phyloP scores from a whole-genome alignment of 352 stramenopile species.

The Phytophthora fragariae region DNA sequence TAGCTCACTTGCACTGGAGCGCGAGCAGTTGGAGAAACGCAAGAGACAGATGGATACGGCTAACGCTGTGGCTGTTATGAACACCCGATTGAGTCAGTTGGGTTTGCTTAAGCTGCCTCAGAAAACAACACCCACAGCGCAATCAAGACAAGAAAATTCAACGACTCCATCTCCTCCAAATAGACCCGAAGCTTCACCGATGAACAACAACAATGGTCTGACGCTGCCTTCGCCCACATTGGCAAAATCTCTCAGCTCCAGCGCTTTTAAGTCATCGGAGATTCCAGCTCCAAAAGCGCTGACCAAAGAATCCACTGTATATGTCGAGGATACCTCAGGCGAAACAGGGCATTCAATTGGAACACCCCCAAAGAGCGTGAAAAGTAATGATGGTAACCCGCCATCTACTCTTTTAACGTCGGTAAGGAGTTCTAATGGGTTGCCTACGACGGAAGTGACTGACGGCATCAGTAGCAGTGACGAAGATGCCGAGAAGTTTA shows the following conservation, averaged over 20 bases:
- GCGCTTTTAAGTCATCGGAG: not conserved
- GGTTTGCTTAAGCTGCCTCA: slow-evolving; percentile 47
- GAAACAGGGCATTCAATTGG: not conserved
- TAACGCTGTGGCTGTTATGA: slow-evolving; percentile 82
- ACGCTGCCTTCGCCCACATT: not conserved
- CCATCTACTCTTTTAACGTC: not conserved
- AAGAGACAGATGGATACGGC: slow-evolving; percentile 79
- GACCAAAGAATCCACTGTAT: not conserved
- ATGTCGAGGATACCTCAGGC: not conserved
- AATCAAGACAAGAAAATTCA: not conserved
- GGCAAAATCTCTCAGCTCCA: not conserved
- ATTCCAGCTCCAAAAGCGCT: not conserved
- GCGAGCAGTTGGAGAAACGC: slow-evolving; percentile 73
- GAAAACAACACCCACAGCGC: slow-evolving; percentile 11
- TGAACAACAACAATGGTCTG: no score
- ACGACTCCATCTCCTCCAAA: slow-evolving; percentile 6
- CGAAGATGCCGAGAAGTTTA: slow-evolving; percentile 12
- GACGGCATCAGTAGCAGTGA: not conserved
- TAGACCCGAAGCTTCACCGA: not conserved
- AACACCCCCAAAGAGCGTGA: not conserved
- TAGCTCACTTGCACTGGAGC: slow-evolving; percentile 66
- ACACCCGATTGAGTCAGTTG: slow-evolving; percentile 66
- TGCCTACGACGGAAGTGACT: not conserved
- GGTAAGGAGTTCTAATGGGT: not conserved
- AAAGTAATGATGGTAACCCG: not conserved